These are phyloP conservation scores for Lyophyllum shimeji DNA, from an alignment of 768 basidiomycete genomes.

Conservation along the genomic window DNA sequence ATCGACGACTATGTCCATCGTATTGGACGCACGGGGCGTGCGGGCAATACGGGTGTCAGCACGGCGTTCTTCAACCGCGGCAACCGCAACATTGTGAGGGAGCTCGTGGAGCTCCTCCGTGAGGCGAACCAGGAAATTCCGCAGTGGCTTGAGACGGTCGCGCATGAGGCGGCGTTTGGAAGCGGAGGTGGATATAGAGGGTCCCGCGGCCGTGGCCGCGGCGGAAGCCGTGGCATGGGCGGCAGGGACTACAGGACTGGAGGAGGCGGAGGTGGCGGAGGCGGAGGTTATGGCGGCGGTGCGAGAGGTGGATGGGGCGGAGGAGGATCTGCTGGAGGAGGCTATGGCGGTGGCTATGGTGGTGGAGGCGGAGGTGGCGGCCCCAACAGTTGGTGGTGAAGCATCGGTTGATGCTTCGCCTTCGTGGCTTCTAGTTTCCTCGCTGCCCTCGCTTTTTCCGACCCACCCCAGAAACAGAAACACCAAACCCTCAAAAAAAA, in stretches of 20 bases:
- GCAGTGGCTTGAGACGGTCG: conserved; percentile 83
- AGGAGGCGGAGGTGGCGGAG: conserved; percentile 33
- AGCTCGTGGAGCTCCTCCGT: conserved; percentile 88
- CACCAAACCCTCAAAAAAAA: conserved; percentile 24
- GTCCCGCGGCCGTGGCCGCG: conserved; percentile 56
- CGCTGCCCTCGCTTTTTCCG: conserved; percentile 1
- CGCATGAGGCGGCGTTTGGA: conserved; percentile 75
- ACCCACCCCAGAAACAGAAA: conserved; percentile 31
- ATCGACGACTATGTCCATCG: conserved; percentile 99
- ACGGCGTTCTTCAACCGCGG: conserved; percentile 97
- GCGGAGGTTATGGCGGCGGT: conserved; percentile 24
- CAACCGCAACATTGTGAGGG: conserved; percentile 89
- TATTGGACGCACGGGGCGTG: conserved; percentile 97
- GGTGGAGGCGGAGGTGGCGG: conserved; percentile 32
- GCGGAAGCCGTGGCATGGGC: conserved; percentile 44
- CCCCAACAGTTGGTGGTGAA: conserved; percentile 45
- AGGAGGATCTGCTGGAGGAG: conserved; percentile 30
- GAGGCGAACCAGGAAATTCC: conserved; percentile 98
- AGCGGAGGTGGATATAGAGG: conserved; percentile 55
- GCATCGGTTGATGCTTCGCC: neutral
- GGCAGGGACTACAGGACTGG: conserved; percentile 48
- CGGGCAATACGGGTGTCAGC: conserved; percentile 93
- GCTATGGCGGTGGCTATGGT: conserved; percentile 24
- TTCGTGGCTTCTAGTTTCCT: neutral
- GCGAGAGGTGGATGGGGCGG: conserved; percentile 11